A percentile compares a stretch with the other conserved stretches of the same genome.
These are phyloP conservation scores for Paecilomyces fulvus DNA, from an alignment of 2,329 filamentous ascomycete species.

Conservation along the genomic window DNA sequence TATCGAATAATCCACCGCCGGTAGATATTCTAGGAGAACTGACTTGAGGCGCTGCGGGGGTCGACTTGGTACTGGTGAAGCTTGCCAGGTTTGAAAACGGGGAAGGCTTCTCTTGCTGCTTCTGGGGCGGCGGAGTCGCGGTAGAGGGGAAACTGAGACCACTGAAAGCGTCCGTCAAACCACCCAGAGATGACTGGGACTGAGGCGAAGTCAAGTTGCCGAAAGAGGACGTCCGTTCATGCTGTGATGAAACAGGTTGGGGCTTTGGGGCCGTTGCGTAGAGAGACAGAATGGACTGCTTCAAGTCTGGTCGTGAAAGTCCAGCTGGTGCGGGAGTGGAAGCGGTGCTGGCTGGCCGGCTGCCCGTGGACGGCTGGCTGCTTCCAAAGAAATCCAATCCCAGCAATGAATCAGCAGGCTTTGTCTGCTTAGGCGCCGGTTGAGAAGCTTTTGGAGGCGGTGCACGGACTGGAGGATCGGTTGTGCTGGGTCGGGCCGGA, in stretches of 20 bases:
- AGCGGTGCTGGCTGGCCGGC: constrained; percentile 71
- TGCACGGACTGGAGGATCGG: constrained; percentile 57
- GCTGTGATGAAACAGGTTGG: constrained; percentile 49
- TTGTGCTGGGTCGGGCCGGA: constrained; percentile 61
- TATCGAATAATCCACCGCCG: constrained; percentile 78
- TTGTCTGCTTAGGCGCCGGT: constrained; percentile 50
- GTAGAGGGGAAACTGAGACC: constrained; percentile 53
- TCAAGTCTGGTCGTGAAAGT: constrained; percentile 81
- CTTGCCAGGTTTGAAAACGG: constrained; percentile 57
- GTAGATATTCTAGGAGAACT: constrained; percentile 43
- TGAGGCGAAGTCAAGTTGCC: constrained; percentile 55
- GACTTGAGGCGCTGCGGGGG: constrained; percentile 38
- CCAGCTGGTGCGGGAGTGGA: constrained; percentile 51
- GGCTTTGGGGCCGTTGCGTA: constrained; percentile 79
- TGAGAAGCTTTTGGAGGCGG: constrained; percentile 56
- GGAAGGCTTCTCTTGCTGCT: constrained; percentile 45
- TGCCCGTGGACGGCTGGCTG: constrained; percentile 57
- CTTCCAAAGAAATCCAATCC: constrained; percentile 88
- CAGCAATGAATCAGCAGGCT: constrained; percentile 74
- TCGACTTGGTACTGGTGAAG: constrained; percentile 41
- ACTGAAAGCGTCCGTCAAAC: constrained; percentile 74
- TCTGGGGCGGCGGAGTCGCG: constrained; percentile 28
- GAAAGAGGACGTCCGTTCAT: constrained; percentile 56
- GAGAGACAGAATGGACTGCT: constrained; percentile 92
- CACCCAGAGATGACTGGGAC: constrained; percentile 41